Evolutionary conservation across 768 basidiomycete genomes (phyloP), one percentile per base, ranked within the genome.

Genomic region (Kwoniella europaea): DNA sequence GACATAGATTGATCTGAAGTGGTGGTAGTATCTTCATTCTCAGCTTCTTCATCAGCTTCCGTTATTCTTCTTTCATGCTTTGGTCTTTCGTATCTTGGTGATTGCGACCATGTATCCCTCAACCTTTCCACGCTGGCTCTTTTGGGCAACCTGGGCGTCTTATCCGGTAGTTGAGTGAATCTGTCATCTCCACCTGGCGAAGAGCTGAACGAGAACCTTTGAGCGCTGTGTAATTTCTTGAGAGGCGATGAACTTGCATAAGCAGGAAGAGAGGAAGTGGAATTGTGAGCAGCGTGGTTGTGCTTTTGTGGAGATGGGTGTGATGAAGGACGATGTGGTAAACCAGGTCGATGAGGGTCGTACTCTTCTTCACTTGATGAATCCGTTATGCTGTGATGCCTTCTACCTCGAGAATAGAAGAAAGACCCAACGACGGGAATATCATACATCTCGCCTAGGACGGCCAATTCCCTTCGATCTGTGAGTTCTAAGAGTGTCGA

Each of bases 361-460:
- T 18, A 55, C 4, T 65, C 64, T 35, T 71, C 70, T 16, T 67
- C 68, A 44, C 54, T 64, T 1, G 69, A 72, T 16, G 46, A 56
- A 35, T 60, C 58, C 44, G 54, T 44, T 27, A 42, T 50, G 57
- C 62, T 55, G 24, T 44, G 27, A 65, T 44, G 53, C 56, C 46
- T 41, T 50, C 67, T 35, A 7, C 35, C 35, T 22, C 76, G 44
- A 12, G 71, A 46, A 42, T 72, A 68, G 20, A 69, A 52, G 56
- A 68, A 67, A 35, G 68, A 74, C 4, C 75, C 68, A 16, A 59
- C 58, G 1, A 73, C 55, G 41, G 79, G 77, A 12, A 82, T 75
- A 68, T 77, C 77, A 66, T 82, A 82, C 80, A 82, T 82, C 52
- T 79, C 76, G 0, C 73, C 73, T 12, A 80, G 59, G 1, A 76